Evolutionary conservation across 2,329 filamentous ascomycete genomes (phyloP), one percentile per base, ranked within the genome.

Genomic region (Fusarium scirpi): DNA sequence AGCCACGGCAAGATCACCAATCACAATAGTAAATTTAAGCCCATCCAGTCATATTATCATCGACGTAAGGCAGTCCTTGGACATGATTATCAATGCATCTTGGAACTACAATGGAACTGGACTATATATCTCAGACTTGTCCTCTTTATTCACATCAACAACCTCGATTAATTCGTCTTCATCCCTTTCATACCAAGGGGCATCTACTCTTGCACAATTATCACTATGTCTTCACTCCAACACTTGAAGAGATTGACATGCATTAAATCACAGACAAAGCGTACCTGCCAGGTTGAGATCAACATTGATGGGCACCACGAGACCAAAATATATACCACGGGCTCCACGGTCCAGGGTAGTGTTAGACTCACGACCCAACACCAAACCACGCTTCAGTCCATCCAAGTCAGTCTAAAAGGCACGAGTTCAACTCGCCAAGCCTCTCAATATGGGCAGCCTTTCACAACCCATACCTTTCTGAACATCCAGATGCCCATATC

Each of bases 381-480:
- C 7, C n/a, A 38, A 29, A 40, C 24, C 13, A 4, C 24, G 4
- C 40, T 44, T 1, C 58, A 38, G 7, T 46, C 58, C 13, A 7
- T 63, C 9, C 47, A 63, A 7, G 6, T 63, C 27, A 9, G 18
- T 30, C 15, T 63, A 0, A 63, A 34, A 38, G 61, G 61, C 22
- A 63, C 11, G 4, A 55, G 32, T 13, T 43, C 48, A 22, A 63
- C 48, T 5, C 27, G 38, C 9, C 61, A 63, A 16, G 47, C 29
- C 10, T 56, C 30, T 6, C 61, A 63, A 20, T 63, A 63, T 24
- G 27, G 58, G 6, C 34, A 34, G 4, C 58, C 61, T 4, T 47
- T 62, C 2, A 22, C 5, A 13, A 48, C 29, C 1, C 58, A 47
- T 30, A n/a, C 29, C 4, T 63, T 63, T 24, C 8, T 63, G 24